Percentiles rank a stretch among this genome's conserved stretches.
Evolutionary conservation across 768 basidiomycete species (phyloP).

Genomic region (Boletus insuetus): DNA sequence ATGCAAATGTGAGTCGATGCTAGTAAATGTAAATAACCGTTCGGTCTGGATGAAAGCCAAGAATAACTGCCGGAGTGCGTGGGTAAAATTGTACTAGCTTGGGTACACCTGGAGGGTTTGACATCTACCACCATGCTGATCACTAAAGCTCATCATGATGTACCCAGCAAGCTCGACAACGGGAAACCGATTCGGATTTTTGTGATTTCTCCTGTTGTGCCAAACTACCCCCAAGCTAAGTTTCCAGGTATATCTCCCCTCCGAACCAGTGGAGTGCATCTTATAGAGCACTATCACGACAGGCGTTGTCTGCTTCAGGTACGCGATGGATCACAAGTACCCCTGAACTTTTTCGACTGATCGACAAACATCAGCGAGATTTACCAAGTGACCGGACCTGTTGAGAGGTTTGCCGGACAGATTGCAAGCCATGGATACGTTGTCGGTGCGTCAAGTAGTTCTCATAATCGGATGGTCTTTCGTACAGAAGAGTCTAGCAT

Average conservation of each 20-base stretch:
- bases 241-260: conserved; percentile 65
- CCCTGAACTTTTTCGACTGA: background rate
- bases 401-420: conserved; percentile 87
- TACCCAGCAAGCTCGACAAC: conserved; percentile 64
- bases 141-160: conserved; percentile 72
- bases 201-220: conserved; percentile 74
- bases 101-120: background rate
- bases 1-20: no score
- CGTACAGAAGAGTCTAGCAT: conserved; percentile 44
- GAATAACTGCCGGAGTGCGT: background rate
- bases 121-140: conserved; percentile 68
- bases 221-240: conserved; percentile 84
- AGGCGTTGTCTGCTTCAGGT: conserved; percentile 87
- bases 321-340: conserved; percentile 1
- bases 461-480: background rate
- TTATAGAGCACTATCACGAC: background rate
- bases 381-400: conserved; percentile 94
- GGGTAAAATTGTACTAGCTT: background rate
- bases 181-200: conserved; percentile 76
- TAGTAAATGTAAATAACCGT: no score
- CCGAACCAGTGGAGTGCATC: background rate
- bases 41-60: no score
- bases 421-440: conserved; percentile 86
- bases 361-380: conserved; percentile 65
- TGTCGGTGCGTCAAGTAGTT: conserved; percentile 52